These are phyloP conservation scores for Leccinum rimulosum DNA, from an alignment of 768 basidiomycete genomes.

Conservation along the genomic window DNA sequence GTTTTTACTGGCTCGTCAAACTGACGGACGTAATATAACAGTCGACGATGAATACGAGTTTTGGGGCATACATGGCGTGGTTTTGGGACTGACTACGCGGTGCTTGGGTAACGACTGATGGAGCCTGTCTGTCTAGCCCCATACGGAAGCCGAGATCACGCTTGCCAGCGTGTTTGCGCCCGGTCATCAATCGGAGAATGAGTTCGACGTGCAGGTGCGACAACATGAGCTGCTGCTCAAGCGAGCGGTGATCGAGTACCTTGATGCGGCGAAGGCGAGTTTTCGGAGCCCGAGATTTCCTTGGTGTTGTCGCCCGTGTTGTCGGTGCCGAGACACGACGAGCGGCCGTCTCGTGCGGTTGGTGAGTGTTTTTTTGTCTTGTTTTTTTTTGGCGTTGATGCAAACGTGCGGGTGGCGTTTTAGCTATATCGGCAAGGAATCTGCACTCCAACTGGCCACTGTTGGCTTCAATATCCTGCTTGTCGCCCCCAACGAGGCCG, in stretches of 20 bases:
- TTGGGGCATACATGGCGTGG: constrained; percentile 77
- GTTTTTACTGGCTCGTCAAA: too few relatives aligned
- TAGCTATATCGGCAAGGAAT: constrained; percentile 90
- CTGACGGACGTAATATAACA: not conserved
- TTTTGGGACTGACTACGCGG: too few relatives aligned
- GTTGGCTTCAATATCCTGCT: constrained; percentile 88
- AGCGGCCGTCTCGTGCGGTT: constrained; percentile 54
- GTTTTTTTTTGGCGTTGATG: too few relatives aligned
- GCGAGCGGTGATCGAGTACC: constrained; percentile 61
- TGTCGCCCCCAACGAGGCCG: constrained; percentile 67
- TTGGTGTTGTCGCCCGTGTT: constrained; percentile 51
- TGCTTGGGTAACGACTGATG: too few relatives aligned
- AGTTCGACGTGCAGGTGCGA: constrained; percentile 57
- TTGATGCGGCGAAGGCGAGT: constrained; percentile 66
- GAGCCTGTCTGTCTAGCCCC: not conserved
- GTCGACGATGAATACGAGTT: constrained; percentile 31
- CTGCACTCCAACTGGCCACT: constrained; percentile 81
- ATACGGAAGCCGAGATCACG: too few relatives aligned
- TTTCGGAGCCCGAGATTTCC: constrained; percentile 77
- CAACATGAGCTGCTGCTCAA: constrained; percentile 56
- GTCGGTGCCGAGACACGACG: constrained; percentile 45
- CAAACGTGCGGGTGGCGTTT: not conserved
- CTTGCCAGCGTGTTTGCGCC: constrained; percentile 48
- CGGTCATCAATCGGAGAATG: constrained; percentile 52
- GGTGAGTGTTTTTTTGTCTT: constrained; percentile 37